phyloP scores from a whole-genome alignment of 306 rosid species.

The Vicia faba region DNA sequence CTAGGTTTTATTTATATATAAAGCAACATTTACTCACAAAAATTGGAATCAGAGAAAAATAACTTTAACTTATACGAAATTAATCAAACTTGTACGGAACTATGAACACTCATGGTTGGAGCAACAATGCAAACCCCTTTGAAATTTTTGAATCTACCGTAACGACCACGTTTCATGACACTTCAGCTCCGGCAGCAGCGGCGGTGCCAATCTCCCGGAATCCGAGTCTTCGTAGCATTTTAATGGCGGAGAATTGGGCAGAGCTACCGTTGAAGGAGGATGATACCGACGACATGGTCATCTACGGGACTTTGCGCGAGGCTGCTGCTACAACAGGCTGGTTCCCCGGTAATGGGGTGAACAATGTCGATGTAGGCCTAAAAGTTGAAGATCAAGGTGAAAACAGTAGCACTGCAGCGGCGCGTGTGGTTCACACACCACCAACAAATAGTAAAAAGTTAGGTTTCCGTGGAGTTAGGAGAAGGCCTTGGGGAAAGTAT shows the following conservation, averaged over 20 bases:
- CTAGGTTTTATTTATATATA: background rate
- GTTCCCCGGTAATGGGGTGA: background rate
- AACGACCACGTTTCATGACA: background rate
- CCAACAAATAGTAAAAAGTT: background rate
- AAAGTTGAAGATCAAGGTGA: slow-evolving; percentile 1
- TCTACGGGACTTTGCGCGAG: slow-evolving; percentile 33
- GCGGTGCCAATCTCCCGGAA: background rate
- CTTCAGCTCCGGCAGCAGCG: background rate
- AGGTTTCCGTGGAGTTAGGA: slow-evolving; percentile 51
- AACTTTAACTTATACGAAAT: background rate
- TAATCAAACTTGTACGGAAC: slow-evolving; percentile 10
- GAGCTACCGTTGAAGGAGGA: slow-evolving; percentile 46
- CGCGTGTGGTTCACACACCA: slow-evolving; percentile 1
- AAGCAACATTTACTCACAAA: background rate
- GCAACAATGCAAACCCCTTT: background rate
- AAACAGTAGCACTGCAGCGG: background rate
- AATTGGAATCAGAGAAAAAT: background rate
- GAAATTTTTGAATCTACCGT: background rate
- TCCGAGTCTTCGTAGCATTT: slow-evolving; percentile 28
- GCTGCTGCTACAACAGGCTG: slow-evolving; percentile 42
- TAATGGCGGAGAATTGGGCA: slow-evolving; percentile 38
- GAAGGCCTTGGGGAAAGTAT: slow-evolving; percentile 64
- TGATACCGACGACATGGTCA: slow-evolving; percentile 44
- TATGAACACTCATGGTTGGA: slow-evolving; percentile 17
- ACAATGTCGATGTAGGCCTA: background rate